phyloP scores from a whole-genome alignment of 371 early-diverging fungal species.

The Mortierella sp. region DNA sequence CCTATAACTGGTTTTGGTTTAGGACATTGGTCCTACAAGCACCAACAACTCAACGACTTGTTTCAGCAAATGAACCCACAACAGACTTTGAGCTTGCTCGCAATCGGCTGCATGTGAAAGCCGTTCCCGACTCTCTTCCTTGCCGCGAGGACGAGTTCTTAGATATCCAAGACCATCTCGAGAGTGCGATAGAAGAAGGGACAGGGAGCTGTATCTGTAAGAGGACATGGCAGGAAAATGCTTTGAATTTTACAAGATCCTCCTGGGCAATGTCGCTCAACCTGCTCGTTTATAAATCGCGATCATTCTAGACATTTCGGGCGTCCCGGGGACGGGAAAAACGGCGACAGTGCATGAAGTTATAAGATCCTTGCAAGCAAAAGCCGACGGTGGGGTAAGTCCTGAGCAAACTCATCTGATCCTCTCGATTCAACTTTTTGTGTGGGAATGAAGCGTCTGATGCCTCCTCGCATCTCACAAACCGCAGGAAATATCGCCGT shows the following conservation, averaged over 20 bases:
- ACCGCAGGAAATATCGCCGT: conserved; percentile 75
- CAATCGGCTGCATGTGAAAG: conserved; percentile 86
- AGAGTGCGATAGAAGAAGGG: conserved; percentile 80
- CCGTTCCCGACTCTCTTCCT: conserved; percentile 90
- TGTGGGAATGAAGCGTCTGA: too few species aligned
- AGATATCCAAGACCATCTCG: conserved; percentile 76
- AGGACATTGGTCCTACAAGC: conserved; percentile 15
- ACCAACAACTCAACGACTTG: conserved; percentile 39
- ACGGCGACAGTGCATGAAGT: conserved; percentile 95
- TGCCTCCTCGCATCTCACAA: too few species aligned
- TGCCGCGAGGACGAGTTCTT: conserved; percentile 93
- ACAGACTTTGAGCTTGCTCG: conserved; percentile 74
- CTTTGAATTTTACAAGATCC: too few species aligned
- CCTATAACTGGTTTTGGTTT: too few species aligned
- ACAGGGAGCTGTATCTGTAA: conserved; percentile 87
- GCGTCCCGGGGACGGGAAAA: conserved; percentile 98
- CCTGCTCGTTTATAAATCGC: neutral
- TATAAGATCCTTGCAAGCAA: conserved; percentile 78
- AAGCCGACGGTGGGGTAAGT: conserved; percentile 73
- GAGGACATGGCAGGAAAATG: conserved; percentile 25
- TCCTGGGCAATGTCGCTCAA: too few species aligned
- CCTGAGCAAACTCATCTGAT: neutral
- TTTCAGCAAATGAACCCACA: conserved; percentile 24
- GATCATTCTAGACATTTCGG: conserved; percentile 85
- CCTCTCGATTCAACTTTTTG: too few species aligned